Evolutionary conservation across 2,329 filamentous ascomycete genomes (phyloP).

Genomic region (Clonostachys rosea): DNA sequence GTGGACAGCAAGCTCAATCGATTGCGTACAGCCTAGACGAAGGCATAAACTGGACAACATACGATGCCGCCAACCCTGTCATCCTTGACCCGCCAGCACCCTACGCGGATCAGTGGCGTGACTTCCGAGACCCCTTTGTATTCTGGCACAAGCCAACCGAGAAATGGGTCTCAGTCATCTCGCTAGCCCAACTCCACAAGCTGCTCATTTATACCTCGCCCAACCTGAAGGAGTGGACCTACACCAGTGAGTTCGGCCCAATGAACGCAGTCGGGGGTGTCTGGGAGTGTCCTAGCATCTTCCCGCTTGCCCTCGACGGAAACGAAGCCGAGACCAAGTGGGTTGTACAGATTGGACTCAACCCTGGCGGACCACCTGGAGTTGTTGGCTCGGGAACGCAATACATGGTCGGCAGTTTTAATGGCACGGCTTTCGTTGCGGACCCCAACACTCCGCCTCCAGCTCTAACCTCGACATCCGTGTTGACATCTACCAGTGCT

Average conservation of each 20-base stretch:
- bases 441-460: background rate
- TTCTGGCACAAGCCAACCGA: slow-evolving; percentile 2
- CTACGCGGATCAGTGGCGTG: background rate
- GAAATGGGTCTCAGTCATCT: slow-evolving; percentile 1
- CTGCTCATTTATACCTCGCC: slow-evolving; percentile 2
- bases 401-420: slow-evolving; percentile 1
- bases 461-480: background rate
- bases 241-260: slow-evolving; percentile 1
- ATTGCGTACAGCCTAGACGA: slow-evolving; percentile 3
- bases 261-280: slow-evolving; percentile 1
- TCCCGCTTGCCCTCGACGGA: background rate
- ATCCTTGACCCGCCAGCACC: background rate
- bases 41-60: slow-evolving; percentile 1
- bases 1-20: slow-evolving; percentile 1
- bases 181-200: slow-evolving; percentile 1
- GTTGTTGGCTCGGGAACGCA: slow-evolving; percentile 1
- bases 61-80: slow-evolving; percentile 2
- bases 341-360: slow-evolving; percentile 2
- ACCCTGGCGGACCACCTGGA: slow-evolving; percentile 3
- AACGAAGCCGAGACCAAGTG: background rate
- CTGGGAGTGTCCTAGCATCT: slow-evolving; percentile 3
- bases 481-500: background rate
- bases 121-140: slow-evolving; percentile 2
- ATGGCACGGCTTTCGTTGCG: background rate
- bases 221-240: slow-evolving; percentile 2